Evolutionary conservation across 192 early-diverging fungal species (phyloP).

Genomic region (Rhizoclosmatium sp.): DNA sequence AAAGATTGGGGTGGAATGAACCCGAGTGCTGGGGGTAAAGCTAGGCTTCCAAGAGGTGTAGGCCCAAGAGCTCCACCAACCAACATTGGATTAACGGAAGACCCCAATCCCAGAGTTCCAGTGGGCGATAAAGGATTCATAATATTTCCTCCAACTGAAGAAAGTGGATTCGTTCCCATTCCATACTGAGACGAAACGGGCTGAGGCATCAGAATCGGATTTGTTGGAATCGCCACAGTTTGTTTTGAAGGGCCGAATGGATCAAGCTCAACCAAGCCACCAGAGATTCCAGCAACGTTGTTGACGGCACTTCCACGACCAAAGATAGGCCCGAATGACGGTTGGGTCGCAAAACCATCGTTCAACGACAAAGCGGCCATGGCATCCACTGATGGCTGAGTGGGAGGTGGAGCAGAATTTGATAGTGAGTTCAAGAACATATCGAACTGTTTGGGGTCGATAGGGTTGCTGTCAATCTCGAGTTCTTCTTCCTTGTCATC

Average conservation of each 20-base stretch:
- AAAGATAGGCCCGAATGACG: slow-evolving; percentile 5
- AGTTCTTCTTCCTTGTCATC: neutral
- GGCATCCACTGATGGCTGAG: neutral
- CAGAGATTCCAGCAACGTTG: slow-evolving; percentile 16
- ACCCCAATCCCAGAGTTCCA: neutral
- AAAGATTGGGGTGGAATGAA: slow-evolving; percentile 1
- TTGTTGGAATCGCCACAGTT: slow-evolving; percentile 3
- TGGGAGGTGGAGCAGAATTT: neutral
- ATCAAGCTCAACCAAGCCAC: slow-evolving; percentile 29
- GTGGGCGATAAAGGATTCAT: neutral
- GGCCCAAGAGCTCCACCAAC: neutral
- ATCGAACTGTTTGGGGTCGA: slow-evolving; percentile 29
- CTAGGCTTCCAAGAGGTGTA: neutral
- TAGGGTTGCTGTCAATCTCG: neutral
- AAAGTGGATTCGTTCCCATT: neutral
- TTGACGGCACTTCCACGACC: slow-evolving; percentile 1
- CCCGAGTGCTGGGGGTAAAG: slow-evolving; percentile 7
- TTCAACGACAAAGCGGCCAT: neutral
- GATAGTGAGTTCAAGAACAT: slow-evolving; percentile 33
- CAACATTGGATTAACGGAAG: neutral
- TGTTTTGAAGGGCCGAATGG: slow-evolving; percentile 33
- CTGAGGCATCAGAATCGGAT: neutral
- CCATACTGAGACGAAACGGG: slow-evolving; percentile 12
- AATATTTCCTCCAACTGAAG: neutral
- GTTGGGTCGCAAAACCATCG: slow-evolving; percentile 4